A percentile compares a stretch with the other conserved stretches of the same genome.
Evolutionary conservation across 148 eudicot genomes (phyloP).

Genomic region (Amaranthus hypochondriacus): DNA sequence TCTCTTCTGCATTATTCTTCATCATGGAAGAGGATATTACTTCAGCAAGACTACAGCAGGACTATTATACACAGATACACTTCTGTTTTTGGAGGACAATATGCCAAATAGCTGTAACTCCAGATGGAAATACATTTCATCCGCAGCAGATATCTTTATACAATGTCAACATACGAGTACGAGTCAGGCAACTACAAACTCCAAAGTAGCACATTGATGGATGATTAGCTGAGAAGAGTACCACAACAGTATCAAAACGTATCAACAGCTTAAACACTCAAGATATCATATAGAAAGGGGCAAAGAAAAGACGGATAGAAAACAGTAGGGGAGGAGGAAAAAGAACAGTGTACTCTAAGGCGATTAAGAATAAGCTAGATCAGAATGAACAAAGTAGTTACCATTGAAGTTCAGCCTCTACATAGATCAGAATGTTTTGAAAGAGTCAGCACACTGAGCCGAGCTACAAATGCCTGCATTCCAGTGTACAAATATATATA

Average conservation of each 20-base stretch:
- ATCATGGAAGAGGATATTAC: no score
- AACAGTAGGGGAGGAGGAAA: not conserved
- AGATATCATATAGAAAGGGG: not conserved
- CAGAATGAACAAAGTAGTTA: not conserved
- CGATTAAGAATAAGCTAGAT: not conserved
- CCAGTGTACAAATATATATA: not conserved
- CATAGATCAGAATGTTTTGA: not conserved
- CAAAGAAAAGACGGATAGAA: not conserved
- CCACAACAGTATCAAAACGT: not conserved
- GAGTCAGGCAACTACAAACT: not conserved
- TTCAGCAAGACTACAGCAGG: no score
- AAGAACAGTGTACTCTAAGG: not conserved
- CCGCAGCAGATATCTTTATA: not conserved
- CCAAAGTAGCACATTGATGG: not conserved
- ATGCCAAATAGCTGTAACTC: no score
- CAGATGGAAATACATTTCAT: no score
- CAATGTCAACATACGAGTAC: not conserved
- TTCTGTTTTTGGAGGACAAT: no score
- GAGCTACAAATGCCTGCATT: not conserved
- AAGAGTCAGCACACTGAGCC: constrained; percentile 8
- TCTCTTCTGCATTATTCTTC: no score
- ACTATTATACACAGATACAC: no score
- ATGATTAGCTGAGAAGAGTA: constrained; percentile 3
- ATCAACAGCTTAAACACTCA: not conserved
- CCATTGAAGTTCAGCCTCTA: not conserved